Conservation (phyloP, 257 asterid species). For the Solanum clarkiae region DNA sequence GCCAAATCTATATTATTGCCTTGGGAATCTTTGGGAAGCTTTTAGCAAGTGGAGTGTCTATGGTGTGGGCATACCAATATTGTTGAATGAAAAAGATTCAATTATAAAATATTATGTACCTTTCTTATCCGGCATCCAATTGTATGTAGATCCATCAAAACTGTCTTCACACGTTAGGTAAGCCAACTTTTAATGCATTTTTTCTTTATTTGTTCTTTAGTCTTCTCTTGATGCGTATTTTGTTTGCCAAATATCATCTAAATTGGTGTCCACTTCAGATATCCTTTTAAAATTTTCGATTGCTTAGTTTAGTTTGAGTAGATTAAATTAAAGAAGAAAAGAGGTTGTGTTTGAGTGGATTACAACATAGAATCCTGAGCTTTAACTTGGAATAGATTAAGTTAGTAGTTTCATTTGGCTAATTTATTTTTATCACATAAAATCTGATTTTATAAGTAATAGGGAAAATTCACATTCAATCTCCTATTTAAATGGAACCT, state of each 20-base stretch:
- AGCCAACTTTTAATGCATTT: conserved; percentile 6
- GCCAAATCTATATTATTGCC: conserved; percentile 28
- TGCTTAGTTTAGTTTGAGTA: background rate
- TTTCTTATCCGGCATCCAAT: conserved; percentile 65
- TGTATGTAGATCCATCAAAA: conserved; percentile 41
- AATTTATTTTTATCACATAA: background rate
- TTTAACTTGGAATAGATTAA: background rate
- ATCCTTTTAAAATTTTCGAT: background rate
- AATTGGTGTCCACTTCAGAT: background rate
- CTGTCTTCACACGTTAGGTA: conserved; percentile 29
- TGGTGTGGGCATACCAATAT: conserved; percentile 63
- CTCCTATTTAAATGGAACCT: background rate
- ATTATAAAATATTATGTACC: conserved; percentile 66
- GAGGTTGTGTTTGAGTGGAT: background rate
- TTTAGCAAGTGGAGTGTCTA: conserved; percentile 48
- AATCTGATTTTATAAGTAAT: background rate
- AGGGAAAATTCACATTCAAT: background rate
- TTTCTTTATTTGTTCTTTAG: background rate
- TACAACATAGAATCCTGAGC: background rate
- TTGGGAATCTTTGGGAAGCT: conserved; percentile 59
- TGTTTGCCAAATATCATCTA: background rate
- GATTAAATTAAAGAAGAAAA: background rate
- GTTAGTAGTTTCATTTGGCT: background rate
- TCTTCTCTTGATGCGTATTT: background rate
- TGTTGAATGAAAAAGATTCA: conserved; percentile 32